Conservation (phyloP, 2,329 filamentous ascomycete genomes). For the Metarhizium robertsii region DNA sequence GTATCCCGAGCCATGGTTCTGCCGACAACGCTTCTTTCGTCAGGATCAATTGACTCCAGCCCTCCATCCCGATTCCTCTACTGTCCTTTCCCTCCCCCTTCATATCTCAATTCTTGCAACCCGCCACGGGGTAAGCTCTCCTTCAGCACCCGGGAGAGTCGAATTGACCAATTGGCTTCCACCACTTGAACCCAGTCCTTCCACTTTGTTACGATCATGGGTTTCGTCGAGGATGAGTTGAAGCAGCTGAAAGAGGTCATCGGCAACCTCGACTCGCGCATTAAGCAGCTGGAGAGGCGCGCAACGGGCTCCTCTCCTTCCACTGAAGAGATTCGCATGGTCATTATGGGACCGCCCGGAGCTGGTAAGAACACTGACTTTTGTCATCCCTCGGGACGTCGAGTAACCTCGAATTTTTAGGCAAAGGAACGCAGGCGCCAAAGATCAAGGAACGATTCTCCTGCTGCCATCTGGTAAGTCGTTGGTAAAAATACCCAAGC, state of each 20-base stretch:
- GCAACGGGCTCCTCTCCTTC: constrained; percentile 46
- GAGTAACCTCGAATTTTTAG: constrained; percentile 35
- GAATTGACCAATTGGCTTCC: constrained; percentile 3
- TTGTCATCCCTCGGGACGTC: background rate
- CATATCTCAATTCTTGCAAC: background rate
- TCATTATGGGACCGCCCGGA: constrained; percentile 93
- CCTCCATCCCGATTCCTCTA: background rate
- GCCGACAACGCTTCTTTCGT: background rate
- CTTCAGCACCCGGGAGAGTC: background rate
- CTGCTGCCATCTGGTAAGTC: constrained; percentile 89
- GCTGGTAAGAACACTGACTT: constrained; percentile 57
- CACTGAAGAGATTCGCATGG: constrained; percentile 75
- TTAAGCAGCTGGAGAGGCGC: constrained; percentile 74
- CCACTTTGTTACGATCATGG: constrained; percentile 53
- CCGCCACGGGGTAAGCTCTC: background rate
- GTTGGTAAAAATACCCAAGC: constrained; percentile 6
- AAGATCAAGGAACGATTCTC: constrained; percentile 97
- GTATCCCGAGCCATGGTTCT: background rate
- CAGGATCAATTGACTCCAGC: background rate
- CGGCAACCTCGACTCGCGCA: constrained; percentile 72
- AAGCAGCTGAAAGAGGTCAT: constrained; percentile 79
- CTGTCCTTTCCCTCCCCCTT: background rate
- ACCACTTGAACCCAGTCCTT: constrained; percentile 6
- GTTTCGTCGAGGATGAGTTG: constrained; percentile 77
- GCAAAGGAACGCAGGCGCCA: constrained; percentile 97